Percentiles rank a stretch among this genome's conserved stretches.
These are phyloP conservation scores for Lagenaria siceraria DNA, from an alignment of 306 rosid species.

Conservation along the genomic window DNA sequence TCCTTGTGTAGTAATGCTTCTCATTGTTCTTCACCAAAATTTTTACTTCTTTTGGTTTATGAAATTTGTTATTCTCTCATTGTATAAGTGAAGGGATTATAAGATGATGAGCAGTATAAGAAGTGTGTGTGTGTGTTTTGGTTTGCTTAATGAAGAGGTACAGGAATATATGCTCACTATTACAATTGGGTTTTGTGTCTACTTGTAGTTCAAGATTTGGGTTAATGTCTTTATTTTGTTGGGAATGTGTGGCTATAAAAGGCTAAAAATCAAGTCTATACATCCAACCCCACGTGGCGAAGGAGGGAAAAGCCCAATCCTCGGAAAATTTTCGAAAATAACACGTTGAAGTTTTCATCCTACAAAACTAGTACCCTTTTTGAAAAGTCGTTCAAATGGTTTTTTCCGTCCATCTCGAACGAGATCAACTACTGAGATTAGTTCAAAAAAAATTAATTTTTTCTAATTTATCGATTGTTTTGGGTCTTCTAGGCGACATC, in stretches of 20 bases:
- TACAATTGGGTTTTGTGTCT: neutral
- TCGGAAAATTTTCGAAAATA: no score
- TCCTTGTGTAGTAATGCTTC: no score
- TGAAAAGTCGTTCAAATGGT: no score
- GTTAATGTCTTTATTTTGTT: neutral
- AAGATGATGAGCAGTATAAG: neutral
- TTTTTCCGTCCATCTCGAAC: no score
- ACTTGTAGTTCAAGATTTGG: neutral
- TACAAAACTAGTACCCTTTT: no score
- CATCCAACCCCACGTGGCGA: neutral
- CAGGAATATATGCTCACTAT: neutral
- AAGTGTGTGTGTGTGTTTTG: neutral
- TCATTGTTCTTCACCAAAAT: neutral
- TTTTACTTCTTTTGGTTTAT: neutral
- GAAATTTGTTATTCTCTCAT: no score
- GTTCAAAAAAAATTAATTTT: no score
- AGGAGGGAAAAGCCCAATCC: no score
- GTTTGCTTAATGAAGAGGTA: neutral
- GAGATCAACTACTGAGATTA: no score
- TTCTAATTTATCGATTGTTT: no score
- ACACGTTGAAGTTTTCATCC: no score
- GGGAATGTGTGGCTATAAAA: neutral
- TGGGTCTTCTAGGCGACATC: no score
- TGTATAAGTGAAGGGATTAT: neutral
- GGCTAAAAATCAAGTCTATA: neutral